Conservation (phyloP, 1,139 yeast genomes). For the Torulaspora pretoriensis region DNA sequence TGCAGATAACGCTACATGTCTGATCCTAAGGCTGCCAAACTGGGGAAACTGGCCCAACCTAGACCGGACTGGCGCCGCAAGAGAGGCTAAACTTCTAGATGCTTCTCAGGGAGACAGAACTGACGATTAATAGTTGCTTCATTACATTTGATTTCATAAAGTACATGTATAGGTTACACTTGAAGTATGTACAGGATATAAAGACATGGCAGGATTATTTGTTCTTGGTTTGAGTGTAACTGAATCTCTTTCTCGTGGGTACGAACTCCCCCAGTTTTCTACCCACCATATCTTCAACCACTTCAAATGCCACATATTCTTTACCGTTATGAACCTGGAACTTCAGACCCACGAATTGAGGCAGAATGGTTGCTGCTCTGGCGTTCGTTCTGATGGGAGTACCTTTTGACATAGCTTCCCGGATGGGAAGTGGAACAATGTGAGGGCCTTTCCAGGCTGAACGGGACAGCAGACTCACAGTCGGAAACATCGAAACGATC, state of each 20-base stretch:
- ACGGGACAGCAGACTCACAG: conserved; percentile 27
- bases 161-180: conserved; percentile 7
- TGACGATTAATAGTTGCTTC: conserved; percentile 12
- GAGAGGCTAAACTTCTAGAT: conserved; percentile 68
- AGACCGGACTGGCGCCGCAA: conserved; percentile 76
- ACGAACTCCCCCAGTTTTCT: conserved; percentile 93
- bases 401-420: conserved; percentile 74
- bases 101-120: conserved; percentile 41
- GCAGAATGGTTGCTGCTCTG: conserved; percentile 86
- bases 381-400: conserved; percentile 93
- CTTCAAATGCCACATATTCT: conserved; percentile 83
- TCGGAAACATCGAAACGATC: conserved; percentile 16
- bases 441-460: conserved; percentile 64
- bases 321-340: conserved; percentile 96
- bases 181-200: conserved; percentile 5
- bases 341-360: conserved; percentile 89
- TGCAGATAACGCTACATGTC: conserved; percentile 90
- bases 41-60: conserved; percentile 91
- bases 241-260: conserved; percentile 83
- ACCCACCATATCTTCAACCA: conserved; percentile 97
- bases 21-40: conserved; percentile 72
- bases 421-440: conserved; percentile 87
- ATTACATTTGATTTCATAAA: conserved; percentile 3
- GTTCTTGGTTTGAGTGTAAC: conserved; percentile 60
- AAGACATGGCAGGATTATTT: conserved; percentile 23